phyloP scores from a whole-genome alignment of 2,329 filamentous ascomycete species.

The Biscogniauxia marginata region DNA sequence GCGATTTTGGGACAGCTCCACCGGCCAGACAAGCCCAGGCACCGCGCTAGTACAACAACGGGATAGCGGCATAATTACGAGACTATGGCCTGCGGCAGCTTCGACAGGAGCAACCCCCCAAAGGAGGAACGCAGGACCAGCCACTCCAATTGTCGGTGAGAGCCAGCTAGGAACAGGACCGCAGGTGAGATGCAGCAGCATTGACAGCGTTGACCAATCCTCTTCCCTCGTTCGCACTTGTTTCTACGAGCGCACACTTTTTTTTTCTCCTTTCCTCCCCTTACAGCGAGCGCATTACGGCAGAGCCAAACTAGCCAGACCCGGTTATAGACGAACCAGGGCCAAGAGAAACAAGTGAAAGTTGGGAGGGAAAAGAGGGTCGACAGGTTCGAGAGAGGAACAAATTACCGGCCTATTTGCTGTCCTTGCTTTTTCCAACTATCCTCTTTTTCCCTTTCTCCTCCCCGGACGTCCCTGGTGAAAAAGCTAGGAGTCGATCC shows the following conservation, averaged over 20 bases:
- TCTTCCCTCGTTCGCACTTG: slow-evolving; percentile 24
- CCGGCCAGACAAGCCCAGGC: slow-evolving; percentile 5
- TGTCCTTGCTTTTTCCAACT: not conserved
- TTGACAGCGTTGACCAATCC: not conserved
- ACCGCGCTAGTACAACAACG: too few species aligned
- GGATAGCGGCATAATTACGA: not conserved
- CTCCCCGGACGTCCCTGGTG: not conserved
- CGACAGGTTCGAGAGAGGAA: too few species aligned
- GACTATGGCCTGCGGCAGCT: not conserved
- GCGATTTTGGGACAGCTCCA: slow-evolving; percentile 1
- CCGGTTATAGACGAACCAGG: not conserved
- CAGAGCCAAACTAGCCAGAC: not conserved
- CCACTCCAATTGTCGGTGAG: slow-evolving; percentile 38
- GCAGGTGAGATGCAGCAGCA: not conserved
- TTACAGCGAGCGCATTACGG: not conserved
- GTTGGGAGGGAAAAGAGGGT: not conserved
- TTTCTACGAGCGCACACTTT: not conserved
- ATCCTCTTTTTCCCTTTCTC: not conserved
- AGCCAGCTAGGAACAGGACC: slow-evolving; percentile 2
- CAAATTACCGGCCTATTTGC: too few species aligned
- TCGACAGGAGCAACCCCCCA: not conserved
- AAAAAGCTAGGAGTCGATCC: not conserved
- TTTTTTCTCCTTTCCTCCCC: slow-evolving; percentile 1
- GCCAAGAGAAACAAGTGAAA: not conserved
- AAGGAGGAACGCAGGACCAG: slow-evolving; percentile 20